Conservation (phyloP, 768 basidiomycete species). For the Trichaptum fuscoviolaceum region DNA sequence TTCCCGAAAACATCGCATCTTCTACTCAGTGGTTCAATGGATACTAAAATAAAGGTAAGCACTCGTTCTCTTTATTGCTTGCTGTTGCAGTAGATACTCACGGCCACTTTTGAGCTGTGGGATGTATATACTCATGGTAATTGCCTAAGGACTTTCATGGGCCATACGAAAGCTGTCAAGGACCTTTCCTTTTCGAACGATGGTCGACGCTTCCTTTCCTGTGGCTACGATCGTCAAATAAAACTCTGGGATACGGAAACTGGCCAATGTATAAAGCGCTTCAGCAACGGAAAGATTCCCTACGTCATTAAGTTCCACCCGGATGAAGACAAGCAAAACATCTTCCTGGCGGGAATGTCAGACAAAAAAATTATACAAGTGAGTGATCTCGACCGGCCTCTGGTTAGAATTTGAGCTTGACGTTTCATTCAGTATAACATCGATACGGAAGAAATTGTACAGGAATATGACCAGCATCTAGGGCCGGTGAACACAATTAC, state of each 20-base stretch:
- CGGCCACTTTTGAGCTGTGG: constrained; percentile 70
- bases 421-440: constrained; percentile 74
- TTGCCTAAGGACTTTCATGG: constrained; percentile 94
- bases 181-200: constrained; percentile 95
- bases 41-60: constrained; percentile 93
- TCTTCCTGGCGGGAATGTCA: constrained; percentile 97
- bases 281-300: constrained; percentile 96
- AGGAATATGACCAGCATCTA: constrained; percentile 98
- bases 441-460: constrained; percentile 89
- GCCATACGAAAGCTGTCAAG: constrained; percentile 94
- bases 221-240: constrained; percentile 94
- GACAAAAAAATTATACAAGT: constrained; percentile 99
- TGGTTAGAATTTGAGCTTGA: constrained; percentile 9
- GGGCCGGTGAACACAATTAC: constrained; percentile 99
- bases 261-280: constrained; percentile 93
- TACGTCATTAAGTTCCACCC: constrained; percentile 96
- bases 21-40: constrained; percentile 92
- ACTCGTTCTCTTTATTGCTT: background rate
- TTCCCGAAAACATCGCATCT: constrained; percentile 94
- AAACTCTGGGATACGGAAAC: constrained; percentile 99
- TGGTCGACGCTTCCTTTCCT: constrained; percentile 84
- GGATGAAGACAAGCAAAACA: constrained; percentile 91
- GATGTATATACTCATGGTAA: constrained; percentile 97
- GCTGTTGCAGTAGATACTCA: constrained; percentile 10
- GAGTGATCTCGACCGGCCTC: constrained; percentile 16